Percentiles rank a stretch among this genome's conserved stretches.
These are phyloP conservation scores for Hyphopichia wangnamkhiaoensis DNA, from an alignment of 1,139 yeast species.

Conservation along the genomic window DNA sequence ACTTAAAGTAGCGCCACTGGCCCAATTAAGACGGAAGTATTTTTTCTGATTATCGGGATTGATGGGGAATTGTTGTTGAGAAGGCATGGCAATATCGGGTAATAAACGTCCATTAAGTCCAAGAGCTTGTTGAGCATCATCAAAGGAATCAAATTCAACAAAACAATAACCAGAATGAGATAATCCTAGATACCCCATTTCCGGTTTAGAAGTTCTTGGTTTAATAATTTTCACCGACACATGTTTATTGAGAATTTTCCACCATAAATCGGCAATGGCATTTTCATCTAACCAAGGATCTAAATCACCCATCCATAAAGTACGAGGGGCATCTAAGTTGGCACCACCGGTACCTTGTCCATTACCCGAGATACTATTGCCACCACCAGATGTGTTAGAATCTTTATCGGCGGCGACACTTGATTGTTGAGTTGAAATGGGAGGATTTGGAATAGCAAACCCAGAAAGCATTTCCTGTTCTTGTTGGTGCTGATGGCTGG, in stretches of 20 bases:
- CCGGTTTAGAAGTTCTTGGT: conserved; percentile 37
- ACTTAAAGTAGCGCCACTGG: conserved; percentile 61
- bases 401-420: conserved; percentile 21
- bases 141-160: conserved; percentile 61
- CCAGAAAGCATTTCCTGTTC: conserved; percentile 45
- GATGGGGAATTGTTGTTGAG: conserved; percentile 42
- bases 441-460: conserved; percentile 47
- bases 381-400: neutral
- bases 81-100: conserved; percentile 56
- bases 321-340: conserved; percentile 46
- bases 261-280: conserved; percentile 62
- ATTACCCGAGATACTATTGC: neutral
- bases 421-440: conserved; percentile 40
- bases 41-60: conserved; percentile 58
- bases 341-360: conserved; percentile 7
- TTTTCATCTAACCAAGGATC: conserved; percentile 73
- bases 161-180: conserved; percentile 76
- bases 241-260: conserved; percentile 40
- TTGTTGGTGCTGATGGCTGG: conserved; percentile 47
- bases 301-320: conserved; percentile 79
- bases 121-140: conserved; percentile 67
- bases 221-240: conserved; percentile 56
- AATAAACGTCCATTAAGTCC: conserved; percentile 64
- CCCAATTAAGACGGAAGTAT: conserved; percentile 72
- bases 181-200: conserved; percentile 27